Base-by-base conservation (phyloP, 768 basidiomycete genomes). In the Boletales sp. region DNA sequence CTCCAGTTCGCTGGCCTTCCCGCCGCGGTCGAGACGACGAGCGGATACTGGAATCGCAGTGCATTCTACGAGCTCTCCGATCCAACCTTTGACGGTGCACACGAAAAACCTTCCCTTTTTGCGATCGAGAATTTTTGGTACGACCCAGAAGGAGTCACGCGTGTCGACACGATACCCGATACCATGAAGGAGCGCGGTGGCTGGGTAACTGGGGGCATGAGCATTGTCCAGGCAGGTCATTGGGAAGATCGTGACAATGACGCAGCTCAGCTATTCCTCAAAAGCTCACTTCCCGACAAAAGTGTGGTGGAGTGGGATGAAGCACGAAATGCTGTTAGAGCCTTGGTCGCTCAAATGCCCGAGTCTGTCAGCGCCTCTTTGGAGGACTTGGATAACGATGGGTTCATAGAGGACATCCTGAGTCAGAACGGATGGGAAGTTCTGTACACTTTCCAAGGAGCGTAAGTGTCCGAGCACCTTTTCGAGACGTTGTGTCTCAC, bases 91-190 rank as follows among this genome's bases (percentile, higher is more conserved):
- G 55, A 63, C 15, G 51, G 54, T 14, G 57, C 53, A 5, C 31
- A 14, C 9, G 53, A 46, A 36, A 51, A 53, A 50, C 59, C 50
- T 8, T 62, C 50, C 29, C 55, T 73, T 9, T 67, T 61, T 43
- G 62, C 69, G 30, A 72, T 75, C 43, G 64, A 69, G 39, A 76
- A 76, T 56, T 38, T 59, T 6, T 69, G 68, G 57, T 75, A 73
- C 48, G 75, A 75, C 45, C 71, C 71, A 9, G 40, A 52, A 17
- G 60, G 58, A 21, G 57, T 68, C 45, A 61, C 63, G 14, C 70
- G 74, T 24, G 72, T 75, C 43, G 71, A 75, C 52, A 52, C 40
- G 48, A 42, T 73, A 43, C 63, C 65, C 12, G 53, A 58, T 13
- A 48, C 50, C 18, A 53, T 65, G 51, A 65, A 61, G 45, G 29